Evolutionary conservation across 139 green algal genomes (phyloP), one percentile per base, ranked within the genome.

Genomic region (Microglena sp.): DNA sequence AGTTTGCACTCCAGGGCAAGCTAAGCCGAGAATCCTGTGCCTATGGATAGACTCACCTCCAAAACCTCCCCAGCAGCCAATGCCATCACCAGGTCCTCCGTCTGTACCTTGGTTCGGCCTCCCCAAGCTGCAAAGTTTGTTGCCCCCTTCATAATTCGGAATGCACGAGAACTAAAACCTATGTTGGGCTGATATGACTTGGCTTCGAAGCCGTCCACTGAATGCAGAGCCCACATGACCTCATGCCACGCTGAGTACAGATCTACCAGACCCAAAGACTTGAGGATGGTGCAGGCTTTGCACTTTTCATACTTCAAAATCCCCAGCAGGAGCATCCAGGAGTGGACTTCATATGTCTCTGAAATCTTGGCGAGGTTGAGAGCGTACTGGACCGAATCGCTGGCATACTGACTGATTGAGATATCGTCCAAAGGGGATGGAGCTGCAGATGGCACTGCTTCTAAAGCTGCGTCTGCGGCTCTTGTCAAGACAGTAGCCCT

Each of bases 221-320:
- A 72, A 36, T 82, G 60, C n/a, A 85, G 72, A 0, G 79, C 79
- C 79, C 79, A 85, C 30, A 85, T 66, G 29, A 69, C 77, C 62
- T 85, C 79, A 33, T 85, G 63, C 79, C 79, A 85, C 1, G 79
- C 79, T 22, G 72, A 72, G 44, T 82, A 82, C 4, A 79, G 35
- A 63, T 85, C 79, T n/a, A 66, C 55, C 32, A 85, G 55, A 1
- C 79, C 79, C 30, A 80, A 54, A 3, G 64, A 35, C 21, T 69
- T 60, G 1, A 85, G 63, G 45, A 77, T 64, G 27, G 73, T 66
- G 0, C 64, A 58, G 0, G 69, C 72, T 5, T 32, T 60, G 66
- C 60, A 72, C 1, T 44, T 45, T 60, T 85, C 79, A 8, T 77
- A 63, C 64, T 79, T 80, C 3, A 85, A 67, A 29, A 85, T 58